These are phyloP conservation scores for Crucibulum parvulum DNA, from an alignment of 1,284 basidiomycete genomes.

Conservation along the genomic window DNA sequence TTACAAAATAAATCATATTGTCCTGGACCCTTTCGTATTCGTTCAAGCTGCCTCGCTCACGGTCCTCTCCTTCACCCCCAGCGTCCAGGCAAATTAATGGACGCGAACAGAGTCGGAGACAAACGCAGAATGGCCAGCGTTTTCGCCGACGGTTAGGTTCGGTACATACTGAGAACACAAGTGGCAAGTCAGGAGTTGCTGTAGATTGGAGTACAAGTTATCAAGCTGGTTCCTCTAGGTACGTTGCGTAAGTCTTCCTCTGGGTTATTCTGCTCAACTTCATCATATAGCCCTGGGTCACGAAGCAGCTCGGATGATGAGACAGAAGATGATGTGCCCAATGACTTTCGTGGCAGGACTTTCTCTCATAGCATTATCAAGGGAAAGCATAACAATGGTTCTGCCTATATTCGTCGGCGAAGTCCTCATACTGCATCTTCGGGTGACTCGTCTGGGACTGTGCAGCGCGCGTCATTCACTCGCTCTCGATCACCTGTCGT, in stretches of 20 bases:
- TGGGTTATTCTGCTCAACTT: conserved; percentile 3
- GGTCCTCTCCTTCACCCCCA: conserved; percentile 78
- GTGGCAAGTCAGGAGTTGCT: conserved; percentile 22
- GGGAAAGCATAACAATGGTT: conserved; percentile 12
- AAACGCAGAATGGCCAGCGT: conserved; percentile 38
- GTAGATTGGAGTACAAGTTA: conserved; percentile 86
- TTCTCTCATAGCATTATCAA: conserved; percentile 24
- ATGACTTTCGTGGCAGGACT: conserved; percentile 47
- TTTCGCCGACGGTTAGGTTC: conserved; percentile 44
- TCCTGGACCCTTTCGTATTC: neutral
- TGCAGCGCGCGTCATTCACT: conserved; percentile 49
- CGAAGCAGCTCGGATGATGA: conserved; percentile 56
- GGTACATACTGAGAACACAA: conserved; percentile 20
- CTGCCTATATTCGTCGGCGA: conserved; percentile 28
- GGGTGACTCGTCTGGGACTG: conserved; percentile 35
- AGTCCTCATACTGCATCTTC: conserved; percentile 40
- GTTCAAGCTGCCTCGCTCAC: conserved; percentile 77
- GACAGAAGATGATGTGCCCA: conserved; percentile 49
- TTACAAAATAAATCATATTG: neutral
- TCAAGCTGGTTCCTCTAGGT: conserved; percentile 82
- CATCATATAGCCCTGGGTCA: conserved; percentile 50
- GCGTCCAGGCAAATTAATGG: conserved; percentile 48
- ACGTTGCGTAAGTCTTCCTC: conserved; percentile 12
- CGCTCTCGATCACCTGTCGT: conserved; percentile 64
- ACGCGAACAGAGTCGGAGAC: conserved; percentile 49